A percentile compares a stretch with the other conserved stretches of the same genome.
These are phyloP conservation scores for Berkeleyomyces basicola DNA, from an alignment of 2,329 filamentous ascomycete genomes.

Conservation along the genomic window DNA sequence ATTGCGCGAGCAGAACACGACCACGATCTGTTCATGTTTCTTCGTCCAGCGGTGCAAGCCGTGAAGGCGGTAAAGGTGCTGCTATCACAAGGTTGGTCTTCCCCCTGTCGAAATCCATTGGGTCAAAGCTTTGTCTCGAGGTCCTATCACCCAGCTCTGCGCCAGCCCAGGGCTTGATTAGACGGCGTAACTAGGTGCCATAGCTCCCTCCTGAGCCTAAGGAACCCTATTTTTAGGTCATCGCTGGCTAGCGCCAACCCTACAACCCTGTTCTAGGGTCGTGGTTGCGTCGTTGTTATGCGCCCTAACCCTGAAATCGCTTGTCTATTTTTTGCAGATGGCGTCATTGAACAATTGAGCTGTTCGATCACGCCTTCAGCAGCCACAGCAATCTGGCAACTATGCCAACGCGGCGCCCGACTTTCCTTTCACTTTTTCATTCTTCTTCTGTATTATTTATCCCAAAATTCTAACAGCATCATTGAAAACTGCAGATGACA, in stretches of 20 bases:
- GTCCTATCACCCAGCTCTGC: neutral
- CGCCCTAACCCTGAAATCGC: neutral
- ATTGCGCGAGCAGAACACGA: neutral
- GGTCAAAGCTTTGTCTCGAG: neutral
- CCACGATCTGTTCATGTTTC: neutral
- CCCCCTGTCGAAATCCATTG: neutral
- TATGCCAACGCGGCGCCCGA: too few relatives aligned
- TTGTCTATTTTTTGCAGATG: neutral
- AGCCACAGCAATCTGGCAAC: too few relatives aligned
- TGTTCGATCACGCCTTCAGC: neutral
- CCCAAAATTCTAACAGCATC: neutral
- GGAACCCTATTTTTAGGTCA: neutral
- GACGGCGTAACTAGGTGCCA: neutral
- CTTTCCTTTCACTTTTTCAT: neutral
- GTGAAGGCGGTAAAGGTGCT: neutral
- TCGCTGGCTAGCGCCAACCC: neutral
- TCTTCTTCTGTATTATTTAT: neutral
- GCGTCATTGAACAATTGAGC: neutral
- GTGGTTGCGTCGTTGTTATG: too few relatives aligned
- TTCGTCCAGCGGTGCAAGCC: neutral
- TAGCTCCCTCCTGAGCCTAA: neutral
- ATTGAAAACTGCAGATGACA: neutral
- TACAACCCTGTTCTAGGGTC: neutral
- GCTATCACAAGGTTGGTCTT: neutral
- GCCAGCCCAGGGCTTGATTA: neutral